Base-by-base conservation (phyloP, 2,329 filamentous ascomycete species). In the Albophoma yamanashiensis region DNA sequence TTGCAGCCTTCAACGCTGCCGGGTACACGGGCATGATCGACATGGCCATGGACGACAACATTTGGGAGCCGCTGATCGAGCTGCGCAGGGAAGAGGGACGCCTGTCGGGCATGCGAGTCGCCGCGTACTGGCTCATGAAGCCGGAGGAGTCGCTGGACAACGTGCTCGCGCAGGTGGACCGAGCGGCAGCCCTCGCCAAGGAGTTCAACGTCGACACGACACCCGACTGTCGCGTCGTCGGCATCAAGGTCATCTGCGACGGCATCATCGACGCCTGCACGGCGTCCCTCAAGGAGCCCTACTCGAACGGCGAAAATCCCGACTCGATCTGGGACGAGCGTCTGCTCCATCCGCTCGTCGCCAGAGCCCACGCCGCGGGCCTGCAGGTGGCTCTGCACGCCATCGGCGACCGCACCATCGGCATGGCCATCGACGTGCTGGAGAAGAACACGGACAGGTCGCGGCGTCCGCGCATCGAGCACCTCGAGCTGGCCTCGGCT, bases 251-350 rank as follows among this genome's bases (percentile, higher is more conserved):
- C 27, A 85, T 88, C 45, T 82, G 81, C 65, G 85, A 88, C 61
- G 85, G 85, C 14, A 82, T 86, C 42, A 77, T 88, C 43, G 85
- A 88, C 63, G 82, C 82, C 0, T 88, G 85, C 69, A 88, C 85
- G 1, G 85, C 85, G 0, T 82, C 80, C 0, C 70, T 88, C 2
- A 74, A 75, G 1, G 78, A 86, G 66, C 84, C 85, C 0, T 88
- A 88, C 66, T 74, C 78, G 4, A 79, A 78, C 62, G 77, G 74
- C 1, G 68, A 73, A 7, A 72, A 75, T 14, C 72, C 78, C 27
- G 78, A 80, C 2, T 75, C 83, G 0, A 75, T 87, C 57, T 88
- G 85, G 85, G 73, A 76, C 0, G 70, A 73, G 2, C 74, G 76
- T 20, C 77, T 81, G 62, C 75, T 88, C 6, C 74, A 74, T 4